Conservation (phyloP, 2,329 filamentous ascomycete species). For the Fusarium armeniacum region DNA sequence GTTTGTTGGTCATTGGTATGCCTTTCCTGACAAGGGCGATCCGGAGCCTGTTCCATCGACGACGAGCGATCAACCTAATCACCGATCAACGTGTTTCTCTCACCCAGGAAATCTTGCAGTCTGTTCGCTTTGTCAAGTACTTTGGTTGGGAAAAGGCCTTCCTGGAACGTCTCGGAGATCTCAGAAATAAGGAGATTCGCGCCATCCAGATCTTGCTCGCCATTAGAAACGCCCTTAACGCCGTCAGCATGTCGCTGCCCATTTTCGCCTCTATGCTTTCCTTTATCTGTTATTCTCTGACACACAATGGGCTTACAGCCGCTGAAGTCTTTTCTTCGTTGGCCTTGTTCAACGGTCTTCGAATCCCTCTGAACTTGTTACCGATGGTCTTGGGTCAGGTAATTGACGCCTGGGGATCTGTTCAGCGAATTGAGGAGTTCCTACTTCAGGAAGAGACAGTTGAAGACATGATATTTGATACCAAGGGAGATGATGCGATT, state of each 20-base stretch:
- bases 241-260: slow-evolving; percentile 86
- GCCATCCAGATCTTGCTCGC: slow-evolving; percentile 87
- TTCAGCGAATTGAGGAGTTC: slow-evolving; percentile 90
- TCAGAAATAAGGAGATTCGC: slow-evolving; percentile 81
- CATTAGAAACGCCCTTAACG: slow-evolving; percentile 87
- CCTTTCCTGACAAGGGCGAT: slow-evolving; percentile 84
- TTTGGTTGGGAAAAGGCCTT: slow-evolving; percentile 97
- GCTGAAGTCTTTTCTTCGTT: slow-evolving; percentile 94
- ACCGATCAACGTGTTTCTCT: slow-evolving; percentile 93
- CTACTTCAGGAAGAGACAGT: slow-evolving; percentile 86
- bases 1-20: slow-evolving; percentile 81
- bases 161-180: slow-evolving; percentile 78
- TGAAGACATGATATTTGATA: slow-evolving; percentile 73
- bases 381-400: slow-evolving; percentile 90
- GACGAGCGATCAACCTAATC: slow-evolving; percentile 88
- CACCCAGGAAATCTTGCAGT: slow-evolving; percentile 91
- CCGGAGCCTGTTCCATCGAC: slow-evolving; percentile 79
- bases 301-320: slow-evolving; percentile 76
- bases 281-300: slow-evolving; percentile 84
- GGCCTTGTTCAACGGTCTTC: slow-evolving; percentile 91
- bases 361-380: slow-evolving; percentile 89
- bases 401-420: slow-evolving; percentile 88
- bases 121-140: slow-evolving; percentile 94
- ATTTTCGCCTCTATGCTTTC: slow-evolving; percentile 96
- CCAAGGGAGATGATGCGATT: slow-evolving; percentile 76